Evolutionary conservation across 2,329 filamentous ascomycete species (phyloP), one percentile per base, ranked within the genome.

Genomic region (Colletotrichum trifolii): DNA sequence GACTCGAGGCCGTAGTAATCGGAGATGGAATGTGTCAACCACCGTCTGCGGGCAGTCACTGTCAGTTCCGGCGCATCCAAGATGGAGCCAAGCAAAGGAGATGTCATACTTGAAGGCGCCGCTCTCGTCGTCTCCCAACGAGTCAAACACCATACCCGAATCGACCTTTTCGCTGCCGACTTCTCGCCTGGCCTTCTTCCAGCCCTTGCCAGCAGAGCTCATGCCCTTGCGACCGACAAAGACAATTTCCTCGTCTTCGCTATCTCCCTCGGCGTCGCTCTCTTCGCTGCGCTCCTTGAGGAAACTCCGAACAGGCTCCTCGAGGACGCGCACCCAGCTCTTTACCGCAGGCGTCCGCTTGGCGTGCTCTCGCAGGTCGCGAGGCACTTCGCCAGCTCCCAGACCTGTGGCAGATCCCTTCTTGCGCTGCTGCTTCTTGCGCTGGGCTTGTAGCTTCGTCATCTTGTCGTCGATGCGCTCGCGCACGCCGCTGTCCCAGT

Each of bases 11-110:
- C 94, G 74, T 98, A 98, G 77, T 98, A 98, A 45, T 91, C 88
- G 9, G 93, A 95, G 68, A 98, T 94, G 63, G 92, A 91, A 77
- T 98, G 94, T 1, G 96, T 93, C 58, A 98, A 87, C 92, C 94
- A 98, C 68, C 95, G 91, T 70, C 92, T 95, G n/a, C 11, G 39
- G 40, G 67, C 58, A 71, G 69, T 69, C 5, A 8, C 6, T 33
- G 6, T n/a, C 6, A 36, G 1, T 2, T 9, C 25, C 7, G 34
- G 8, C 4, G 1, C 9, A 25, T 25, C 25, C 25, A 25, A 25
- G 25, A 25, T 25, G 25, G 25, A 25, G 25, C 25, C 25, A 25
- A 25, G 25, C 25, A 25, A 25, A 25, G 25, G 25, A 9, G 15
- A 54, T 48, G 56, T 85, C 89, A 73, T 79, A 95, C 90, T 92